Evolutionary conservation across 345 rosid species (phyloP).

Genomic region (Mallotus nudiflorus): DNA sequence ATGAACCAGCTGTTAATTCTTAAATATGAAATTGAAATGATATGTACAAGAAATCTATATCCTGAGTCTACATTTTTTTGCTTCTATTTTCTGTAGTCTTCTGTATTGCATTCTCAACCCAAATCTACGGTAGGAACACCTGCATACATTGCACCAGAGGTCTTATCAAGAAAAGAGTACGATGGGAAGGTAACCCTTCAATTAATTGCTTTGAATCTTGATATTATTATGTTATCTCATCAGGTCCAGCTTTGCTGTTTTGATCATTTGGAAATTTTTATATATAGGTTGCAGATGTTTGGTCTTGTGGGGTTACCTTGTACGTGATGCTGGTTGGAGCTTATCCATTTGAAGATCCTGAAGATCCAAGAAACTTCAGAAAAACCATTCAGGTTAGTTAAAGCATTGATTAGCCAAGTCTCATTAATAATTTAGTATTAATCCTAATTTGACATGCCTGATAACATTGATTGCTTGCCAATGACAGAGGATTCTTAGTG

Average conservation of each 20-base stretch:
- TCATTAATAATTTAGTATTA: neutral
- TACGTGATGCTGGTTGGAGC: constrained; percentile 34
- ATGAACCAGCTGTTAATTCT: neutral
- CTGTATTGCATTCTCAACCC: constrained; percentile 31
- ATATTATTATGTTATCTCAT: neutral
- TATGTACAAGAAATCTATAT: too few species aligned
- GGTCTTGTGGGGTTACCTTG: constrained; percentile 34
- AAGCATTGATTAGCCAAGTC: neutral
- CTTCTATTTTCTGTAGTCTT: constrained; percentile 14
- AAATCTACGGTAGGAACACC: constrained; percentile 31
- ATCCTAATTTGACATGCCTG: neutral
- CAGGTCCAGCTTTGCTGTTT: too few species aligned
- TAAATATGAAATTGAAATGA: neutral
- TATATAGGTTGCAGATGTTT: constrained; percentile 28
- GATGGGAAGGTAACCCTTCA: constrained; percentile 24
- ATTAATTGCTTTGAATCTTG: neutral
- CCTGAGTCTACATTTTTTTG: neutral
- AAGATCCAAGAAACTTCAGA: constrained; percentile 33
- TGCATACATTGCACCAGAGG: constrained; percentile 31
- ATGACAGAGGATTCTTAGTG: constrained; percentile 83
- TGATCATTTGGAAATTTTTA: neutral
- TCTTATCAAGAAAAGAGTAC: constrained; percentile 25
- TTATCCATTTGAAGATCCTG: constrained; percentile 33
- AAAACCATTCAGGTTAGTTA: constrained; percentile 23
- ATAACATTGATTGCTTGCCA: neutral